These are phyloP conservation scores for Tephrocybe sp. DNA, from an alignment of 768 basidiomycete genomes.

Conservation along the genomic window DNA sequence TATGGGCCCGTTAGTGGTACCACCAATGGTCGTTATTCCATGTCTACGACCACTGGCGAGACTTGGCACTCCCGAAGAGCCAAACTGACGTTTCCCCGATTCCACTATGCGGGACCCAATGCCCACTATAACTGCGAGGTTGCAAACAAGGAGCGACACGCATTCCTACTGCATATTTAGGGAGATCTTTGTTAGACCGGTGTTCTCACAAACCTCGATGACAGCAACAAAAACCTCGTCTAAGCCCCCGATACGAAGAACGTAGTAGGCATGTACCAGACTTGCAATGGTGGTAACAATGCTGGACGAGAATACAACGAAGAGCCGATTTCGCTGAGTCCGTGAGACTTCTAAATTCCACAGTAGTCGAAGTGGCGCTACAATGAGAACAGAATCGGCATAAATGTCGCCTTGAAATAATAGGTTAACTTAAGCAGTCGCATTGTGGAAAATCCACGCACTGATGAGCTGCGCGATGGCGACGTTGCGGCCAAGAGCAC, in stretches of 20 bases:
- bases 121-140: constrained; percentile 37
- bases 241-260: constrained; percentile 24
- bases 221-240: constrained; percentile 27
- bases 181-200: background rate
- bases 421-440: background rate
- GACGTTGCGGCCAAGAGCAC: constrained; percentile 38
- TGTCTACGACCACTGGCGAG: background rate
- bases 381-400: constrained; percentile 41
- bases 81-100: background rate
- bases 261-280: constrained; percentile 34
- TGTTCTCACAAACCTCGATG: constrained; percentile 31
- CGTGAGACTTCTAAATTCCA: constrained; percentile 32
- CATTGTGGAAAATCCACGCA: constrained; percentile 23
- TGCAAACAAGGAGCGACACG: constrained; percentile 40
- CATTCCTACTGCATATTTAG: constrained; percentile 23
- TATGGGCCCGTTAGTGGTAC: background rate
- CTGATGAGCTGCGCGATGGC: constrained; percentile 46
- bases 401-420: constrained; percentile 37
- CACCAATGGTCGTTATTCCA: constrained; percentile 3
- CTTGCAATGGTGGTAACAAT: constrained; percentile 37
- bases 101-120: constrained; percentile 5
- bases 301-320: constrained; percentile 44
- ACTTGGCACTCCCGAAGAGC: background rate
- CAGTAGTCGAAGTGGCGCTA: constrained; percentile 41
- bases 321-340: constrained; percentile 34